A percentile compares a stretch with the other conserved stretches of the same genome.
phyloP scores from a whole-genome alignment of 2,329 filamentous ascomycete species.

The Aspergillus floridensis region DNA sequence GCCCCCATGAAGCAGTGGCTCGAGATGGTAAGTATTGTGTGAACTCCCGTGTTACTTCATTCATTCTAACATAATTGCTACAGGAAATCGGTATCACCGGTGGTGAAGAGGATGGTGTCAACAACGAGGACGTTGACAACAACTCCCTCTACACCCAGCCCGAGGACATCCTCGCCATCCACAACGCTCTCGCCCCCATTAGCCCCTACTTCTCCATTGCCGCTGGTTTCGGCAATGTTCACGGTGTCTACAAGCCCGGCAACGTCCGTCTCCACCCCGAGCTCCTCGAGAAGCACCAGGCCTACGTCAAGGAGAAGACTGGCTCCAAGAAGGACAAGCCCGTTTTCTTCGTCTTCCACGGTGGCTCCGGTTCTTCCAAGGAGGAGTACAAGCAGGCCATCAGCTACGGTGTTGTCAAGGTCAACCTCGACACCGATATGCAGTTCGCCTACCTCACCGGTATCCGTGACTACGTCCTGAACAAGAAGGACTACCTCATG shows the following conservation, averaged over 20 bases:
- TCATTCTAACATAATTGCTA: slow-evolving; percentile 4
- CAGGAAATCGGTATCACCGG: slow-evolving; percentile 89
- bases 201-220: slow-evolving; percentile 97
- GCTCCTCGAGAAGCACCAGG: slow-evolving; percentile 95
- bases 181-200: slow-evolving; percentile 79
- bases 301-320: slow-evolving; percentile 79
- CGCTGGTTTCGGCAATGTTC: slow-evolving; percentile 97
- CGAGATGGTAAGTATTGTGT: slow-evolving; percentile 71
- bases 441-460: slow-evolving; percentile 91
- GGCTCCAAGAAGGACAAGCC: slow-evolving; percentile 75
- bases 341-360: slow-evolving; percentile 99
- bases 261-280: slow-evolving; percentile 97
- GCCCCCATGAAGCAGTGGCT: slow-evolving; percentile 98
- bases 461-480: slow-evolving; percentile 90
- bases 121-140: slow-evolving; percentile 98
- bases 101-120: slow-evolving; percentile 96
- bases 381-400: slow-evolving; percentile 88
- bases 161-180: slow-evolving; percentile 90
- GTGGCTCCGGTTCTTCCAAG: slow-evolving; percentile 88
- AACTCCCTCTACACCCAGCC: slow-evolving; percentile 96
- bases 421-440: slow-evolving; percentile 98
- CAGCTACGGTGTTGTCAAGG: slow-evolving; percentile 93
- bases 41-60: no score
- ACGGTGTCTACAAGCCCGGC: slow-evolving; percentile 97
- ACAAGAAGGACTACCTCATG: slow-evolving; percentile 92